Evolutionary conservation across 2,329 filamentous ascomycete genomes (phyloP).

Genomic region (Pseudopyricularia cyperi): DNA sequence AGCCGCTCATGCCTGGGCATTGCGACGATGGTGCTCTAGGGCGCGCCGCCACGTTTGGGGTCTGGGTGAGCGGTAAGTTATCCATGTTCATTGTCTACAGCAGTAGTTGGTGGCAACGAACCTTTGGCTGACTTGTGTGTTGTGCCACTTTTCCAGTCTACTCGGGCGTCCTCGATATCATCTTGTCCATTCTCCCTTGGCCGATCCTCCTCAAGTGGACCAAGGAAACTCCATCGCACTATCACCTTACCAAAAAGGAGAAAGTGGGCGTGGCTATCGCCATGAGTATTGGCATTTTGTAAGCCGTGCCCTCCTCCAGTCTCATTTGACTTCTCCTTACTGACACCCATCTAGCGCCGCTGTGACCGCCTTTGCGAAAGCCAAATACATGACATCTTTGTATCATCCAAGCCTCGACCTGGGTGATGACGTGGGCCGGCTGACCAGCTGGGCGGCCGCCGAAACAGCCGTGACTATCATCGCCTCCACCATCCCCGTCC

Average conservation of each 20-base stretch:
- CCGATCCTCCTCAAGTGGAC: slow-evolving; percentile 13
- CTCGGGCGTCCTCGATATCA: slow-evolving; percentile 20
- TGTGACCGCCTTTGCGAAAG: slow-evolving; percentile 11
- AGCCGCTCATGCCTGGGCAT: slow-evolving; percentile 4
- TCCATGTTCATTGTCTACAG: not conserved
- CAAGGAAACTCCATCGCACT: slow-evolving; percentile 7
- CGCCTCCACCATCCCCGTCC: slow-evolving; percentile 17
- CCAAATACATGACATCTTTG: not conserved
- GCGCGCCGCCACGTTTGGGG: not conserved
- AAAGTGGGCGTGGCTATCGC: slow-evolving; percentile 21
- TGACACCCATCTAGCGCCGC: slow-evolving; percentile 8
- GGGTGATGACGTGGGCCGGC: slow-evolving; percentile 8
- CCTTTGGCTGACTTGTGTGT: not conserved
- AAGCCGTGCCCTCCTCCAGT: not conserved
- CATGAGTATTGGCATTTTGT: slow-evolving; percentile 17
- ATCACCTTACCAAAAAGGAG: slow-evolving; percentile 22
- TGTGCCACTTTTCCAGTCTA: slow-evolving; percentile 8
- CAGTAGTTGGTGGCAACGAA: not conserved
- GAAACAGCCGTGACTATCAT: slow-evolving; percentile 21
- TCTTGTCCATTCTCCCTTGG: slow-evolving; percentile 23
- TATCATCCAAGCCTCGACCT: not conserved
- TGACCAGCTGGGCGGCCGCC: slow-evolving; percentile 13
- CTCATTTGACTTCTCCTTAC: not conserved
- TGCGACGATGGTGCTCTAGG: not conserved
- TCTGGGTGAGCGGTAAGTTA: not conserved